These are phyloP conservation scores for Cinnamomum micranthum DNA, from an alignment of 164 flowering plant species.

Conservation along the genomic window DNA sequence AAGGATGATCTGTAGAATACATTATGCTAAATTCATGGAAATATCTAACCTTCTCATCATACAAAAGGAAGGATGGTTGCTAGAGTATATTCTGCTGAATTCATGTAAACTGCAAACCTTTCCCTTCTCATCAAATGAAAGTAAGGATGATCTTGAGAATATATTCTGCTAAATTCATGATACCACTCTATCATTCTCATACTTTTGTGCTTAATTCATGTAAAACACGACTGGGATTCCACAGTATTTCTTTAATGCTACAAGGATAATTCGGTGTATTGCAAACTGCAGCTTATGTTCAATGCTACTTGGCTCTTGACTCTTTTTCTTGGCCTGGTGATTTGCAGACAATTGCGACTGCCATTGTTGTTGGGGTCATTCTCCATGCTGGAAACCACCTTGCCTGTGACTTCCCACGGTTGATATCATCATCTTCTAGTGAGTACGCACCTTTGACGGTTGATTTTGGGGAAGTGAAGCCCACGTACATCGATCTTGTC, in stretches of 20 bases:
- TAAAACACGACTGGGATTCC: too few species aligned
- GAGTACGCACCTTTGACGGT: slow-evolving; percentile 5
- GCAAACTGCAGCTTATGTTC: too few species aligned
- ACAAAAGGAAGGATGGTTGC: too few species aligned
- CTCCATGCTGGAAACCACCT: slow-evolving; percentile 90
- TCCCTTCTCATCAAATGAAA: not conserved
- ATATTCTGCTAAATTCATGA: not conserved
- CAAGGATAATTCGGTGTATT: too few species aligned
- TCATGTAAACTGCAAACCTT: not conserved
- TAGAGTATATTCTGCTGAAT: too few species aligned
- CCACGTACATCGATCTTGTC: slow-evolving; percentile 49
- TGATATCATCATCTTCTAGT: slow-evolving; percentile 27
- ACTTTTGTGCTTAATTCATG: too few species aligned
- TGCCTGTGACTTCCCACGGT: slow-evolving; percentile 88
- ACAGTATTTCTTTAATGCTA: too few species aligned
- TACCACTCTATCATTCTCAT: not conserved
- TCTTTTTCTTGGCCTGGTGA: not conserved
- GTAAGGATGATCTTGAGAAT: not conserved
- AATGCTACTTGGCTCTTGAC: too few species aligned
- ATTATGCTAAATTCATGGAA: too few species aligned
- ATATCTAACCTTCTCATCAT: not conserved
- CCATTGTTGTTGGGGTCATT: slow-evolving; percentile 77
- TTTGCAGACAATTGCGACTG: slow-evolving; percentile 81
- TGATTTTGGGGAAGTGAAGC: slow-evolving; percentile 53
- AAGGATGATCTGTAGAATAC: too few species aligned